Evolutionary conservation across 768 basidiomycete genomes (phyloP).

Genomic region (Russula sp.): DNA sequence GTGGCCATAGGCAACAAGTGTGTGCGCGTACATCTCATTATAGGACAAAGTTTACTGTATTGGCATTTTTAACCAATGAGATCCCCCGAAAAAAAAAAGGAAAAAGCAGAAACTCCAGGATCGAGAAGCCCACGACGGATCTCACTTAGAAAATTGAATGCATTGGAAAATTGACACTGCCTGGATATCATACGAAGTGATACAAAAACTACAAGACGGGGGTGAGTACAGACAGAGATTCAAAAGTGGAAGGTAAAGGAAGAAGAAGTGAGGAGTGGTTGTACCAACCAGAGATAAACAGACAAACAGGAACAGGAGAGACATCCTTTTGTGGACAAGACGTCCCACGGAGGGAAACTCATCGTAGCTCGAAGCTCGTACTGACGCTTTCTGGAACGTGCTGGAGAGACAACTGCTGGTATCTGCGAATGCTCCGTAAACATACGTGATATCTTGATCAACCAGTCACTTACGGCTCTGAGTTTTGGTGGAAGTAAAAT

Average conservation of each 20-base stretch:
- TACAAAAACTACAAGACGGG: conserved; percentile 28
- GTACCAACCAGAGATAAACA: not conserved
- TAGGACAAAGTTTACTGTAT: not conserved
- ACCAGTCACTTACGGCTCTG: conserved; percentile 66
- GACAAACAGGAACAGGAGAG: not conserved
- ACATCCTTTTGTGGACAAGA: conserved; percentile 11
- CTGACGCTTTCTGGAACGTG: conserved; percentile 73
- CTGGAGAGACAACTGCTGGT: conserved; percentile 81
- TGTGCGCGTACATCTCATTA: not conserved
- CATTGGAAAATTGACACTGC: conserved; percentile 22
- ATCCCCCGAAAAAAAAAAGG: not conserved
- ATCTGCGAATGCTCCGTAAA: conserved; percentile 46
- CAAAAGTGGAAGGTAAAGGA: not conserved
- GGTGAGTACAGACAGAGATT: conserved; percentile 23
- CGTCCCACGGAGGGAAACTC: conserved; percentile 25
- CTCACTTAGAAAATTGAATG: conserved; percentile 3
- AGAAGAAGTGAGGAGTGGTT: not conserved
- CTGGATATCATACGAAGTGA: conserved; percentile 27
- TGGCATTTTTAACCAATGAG: not conserved
- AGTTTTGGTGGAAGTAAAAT: conserved; percentile 92
- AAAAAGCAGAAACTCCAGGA: not conserved
- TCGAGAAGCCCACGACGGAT: not conserved
- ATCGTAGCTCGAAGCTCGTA: conserved; percentile 87
- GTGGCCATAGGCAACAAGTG: not conserved
- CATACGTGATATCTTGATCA: not conserved